Evolutionary conservation across 1,284 basidiomycete species (phyloP).

Genomic region (Bondarzewia mesenterica): DNA sequence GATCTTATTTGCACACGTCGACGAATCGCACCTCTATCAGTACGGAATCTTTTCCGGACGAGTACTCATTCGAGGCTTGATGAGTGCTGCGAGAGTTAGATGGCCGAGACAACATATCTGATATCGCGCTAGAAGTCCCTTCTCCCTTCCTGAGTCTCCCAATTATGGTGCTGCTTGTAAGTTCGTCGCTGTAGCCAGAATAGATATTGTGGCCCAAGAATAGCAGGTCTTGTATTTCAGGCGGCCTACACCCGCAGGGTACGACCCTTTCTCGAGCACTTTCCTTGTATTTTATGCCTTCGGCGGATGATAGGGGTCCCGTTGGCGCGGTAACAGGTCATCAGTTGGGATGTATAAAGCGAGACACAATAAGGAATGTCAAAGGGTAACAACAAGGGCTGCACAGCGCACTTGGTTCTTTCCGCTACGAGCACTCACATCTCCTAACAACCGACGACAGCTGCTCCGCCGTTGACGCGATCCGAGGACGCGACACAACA

Average conservation of each 20-base stretch:
- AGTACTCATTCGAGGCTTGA: no score
- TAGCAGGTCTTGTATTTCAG: no score
- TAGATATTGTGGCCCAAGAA: no score
- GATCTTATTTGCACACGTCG: neutral
- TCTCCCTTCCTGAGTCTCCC: neutral
- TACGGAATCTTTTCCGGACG: no score
- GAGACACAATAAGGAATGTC: constrained; percentile 8
- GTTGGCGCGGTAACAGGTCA: neutral
- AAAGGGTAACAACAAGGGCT: constrained; percentile 5
- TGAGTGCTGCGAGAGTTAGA: no score
- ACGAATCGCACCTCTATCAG: neutral
- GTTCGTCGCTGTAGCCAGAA: no score
- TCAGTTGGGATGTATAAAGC: constrained; percentile 4
- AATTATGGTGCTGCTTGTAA: neutral
- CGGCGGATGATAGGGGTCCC: no score
- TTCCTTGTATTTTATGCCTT: neutral
- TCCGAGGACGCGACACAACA: no score
- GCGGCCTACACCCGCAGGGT: no score
- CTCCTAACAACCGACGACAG: constrained; percentile 5
- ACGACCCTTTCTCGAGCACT: no score
- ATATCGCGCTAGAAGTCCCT: no score
- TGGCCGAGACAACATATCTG: no score
- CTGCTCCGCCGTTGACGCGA: neutral
- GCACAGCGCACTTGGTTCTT: constrained; percentile 3
- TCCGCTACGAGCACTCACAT: constrained; percentile 1